Percentiles rank a stretch among this genome's conserved stretches.
Evolutionary conservation across 2,329 filamentous ascomycete species (phyloP).

Genomic region (Fusarium domesticum): DNA sequence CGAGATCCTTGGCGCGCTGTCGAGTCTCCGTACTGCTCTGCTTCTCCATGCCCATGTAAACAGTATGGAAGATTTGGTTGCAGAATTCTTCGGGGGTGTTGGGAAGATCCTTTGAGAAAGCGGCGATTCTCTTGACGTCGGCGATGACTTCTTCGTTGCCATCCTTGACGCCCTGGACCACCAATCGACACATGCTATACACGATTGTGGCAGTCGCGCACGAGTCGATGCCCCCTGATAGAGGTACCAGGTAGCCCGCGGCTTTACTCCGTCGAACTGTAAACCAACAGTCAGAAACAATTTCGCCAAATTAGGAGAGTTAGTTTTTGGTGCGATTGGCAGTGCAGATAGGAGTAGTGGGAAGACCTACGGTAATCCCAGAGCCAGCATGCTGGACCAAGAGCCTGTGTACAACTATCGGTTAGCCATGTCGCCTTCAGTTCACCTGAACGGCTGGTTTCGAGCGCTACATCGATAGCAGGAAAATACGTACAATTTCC

Average conservation of each 20-base stretch:
- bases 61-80: constrained; percentile 36
- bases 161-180: constrained; percentile 28
- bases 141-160: constrained; percentile 34
- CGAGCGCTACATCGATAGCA: no score
- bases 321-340: no score
- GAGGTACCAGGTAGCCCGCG: constrained; percentile 10
- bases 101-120: constrained; percentile 38
- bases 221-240: constrained; percentile 24
- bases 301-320: background rate
- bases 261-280: constrained; percentile 5
- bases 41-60: constrained; percentile 64
- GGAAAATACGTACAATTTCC: constrained; percentile 21
- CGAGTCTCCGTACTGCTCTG: constrained; percentile 66
- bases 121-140: constrained; percentile 33
- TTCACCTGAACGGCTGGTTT: no score
- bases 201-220: constrained; percentile 27
- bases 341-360: no score
- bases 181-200: constrained; percentile 54
- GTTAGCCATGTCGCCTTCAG: background rate
- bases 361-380: constrained; percentile 18
- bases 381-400: constrained; percentile 16
- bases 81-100: constrained; percentile 55
- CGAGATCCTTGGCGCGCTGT: constrained; percentile 59
- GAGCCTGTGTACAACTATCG: constrained; percentile 3
- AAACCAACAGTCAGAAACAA: background rate